Percentiles rank a stretch among this genome's conserved stretches.
These are phyloP conservation scores for Graphilbum ipis-grandicollis DNA, from an alignment of 2,329 filamentous ascomycete genomes.

Conservation along the genomic window DNA sequence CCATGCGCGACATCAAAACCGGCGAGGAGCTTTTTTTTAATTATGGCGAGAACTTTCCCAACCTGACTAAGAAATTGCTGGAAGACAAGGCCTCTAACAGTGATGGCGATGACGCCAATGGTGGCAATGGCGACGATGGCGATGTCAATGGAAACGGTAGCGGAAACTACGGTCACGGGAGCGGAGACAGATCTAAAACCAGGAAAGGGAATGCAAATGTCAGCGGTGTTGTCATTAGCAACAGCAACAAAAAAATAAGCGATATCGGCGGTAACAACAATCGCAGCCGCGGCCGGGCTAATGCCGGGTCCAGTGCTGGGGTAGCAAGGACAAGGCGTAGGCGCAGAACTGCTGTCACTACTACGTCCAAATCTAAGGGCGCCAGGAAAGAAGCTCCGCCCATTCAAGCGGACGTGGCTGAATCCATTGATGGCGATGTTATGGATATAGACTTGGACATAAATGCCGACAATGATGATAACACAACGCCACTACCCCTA, in stretches of 20 bases:
- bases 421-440: neutral
- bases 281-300: too few species aligned
- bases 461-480: conserved; percentile 1
- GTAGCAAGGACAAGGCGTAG: too few species aligned
- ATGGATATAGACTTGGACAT: neutral
- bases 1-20: conserved; percentile 44
- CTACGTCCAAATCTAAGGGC: neutral
- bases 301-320: too few species aligned
- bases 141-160: neutral
- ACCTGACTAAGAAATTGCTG: conserved; percentile 35
- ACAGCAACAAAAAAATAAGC: too few species aligned
- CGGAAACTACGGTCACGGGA: neutral
- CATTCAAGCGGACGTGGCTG: neutral
- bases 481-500: too few species aligned
- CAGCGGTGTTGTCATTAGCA: too few species aligned
- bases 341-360: too few species aligned
- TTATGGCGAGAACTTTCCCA: conserved; percentile 55
- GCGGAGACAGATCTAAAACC: too few species aligned
- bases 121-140: neutral
- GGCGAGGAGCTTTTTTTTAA: conserved; percentile 73
- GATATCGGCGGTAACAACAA: too few species aligned
- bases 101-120: conserved; percentile 4
- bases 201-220: too few species aligned
- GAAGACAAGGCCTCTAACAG: conserved; percentile 20
- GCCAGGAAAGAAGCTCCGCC: neutral